Evolutionary conservation across 208 protist species (phyloP), one percentile per base, ranked within the genome.

Genomic region (Leishmania gerbilli): DNA sequence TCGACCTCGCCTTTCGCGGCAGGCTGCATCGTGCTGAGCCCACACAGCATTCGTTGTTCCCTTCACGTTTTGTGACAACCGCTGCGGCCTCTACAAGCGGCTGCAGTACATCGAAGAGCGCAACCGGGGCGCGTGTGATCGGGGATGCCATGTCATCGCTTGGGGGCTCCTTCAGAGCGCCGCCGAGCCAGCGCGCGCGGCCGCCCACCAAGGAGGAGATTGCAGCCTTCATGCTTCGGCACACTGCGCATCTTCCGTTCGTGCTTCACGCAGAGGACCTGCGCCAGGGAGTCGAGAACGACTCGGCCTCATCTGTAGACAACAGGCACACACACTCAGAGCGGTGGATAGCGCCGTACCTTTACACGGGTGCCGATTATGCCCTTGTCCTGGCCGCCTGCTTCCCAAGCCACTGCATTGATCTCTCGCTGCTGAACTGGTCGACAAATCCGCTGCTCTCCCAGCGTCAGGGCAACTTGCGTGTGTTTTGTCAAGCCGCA

Each of bases 331-430:
- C 13, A 27, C 9, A 51, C 31, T 40, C 71, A 42, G 27, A 24
- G 51, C 21, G 53, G 15, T 62, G 74, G 74, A 34, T 77, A n/a
- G 51, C 74, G 34, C 84, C 89, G 56, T 96, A 92, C 74, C 84
- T 87, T 34, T 96, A 92, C 82, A 89, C 77, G 1, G 93, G 93
- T 17, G 91, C 85, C 47, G 93, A 96, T 77, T 96, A 96, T 78
- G 84, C 88, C 5, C 84, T 96, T 27, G 90, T 89, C 17, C 85
- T 96, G 45, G 78, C 88, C 78, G 88, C 91, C 49, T 90, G 87
- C 76, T 90, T 94, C 67, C 93, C 91, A 24, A 85, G 37, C 67
- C 79, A 74, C 15, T 89, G 86, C 82, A 83, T 96, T 34, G 88
- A 94, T 76, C 85, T 95, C 51, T 75, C 89, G 8, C 53, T 62